Evolutionary conservation across 441 rosid genomes (phyloP).

Genomic region (Biscutella auriculata): DNA sequence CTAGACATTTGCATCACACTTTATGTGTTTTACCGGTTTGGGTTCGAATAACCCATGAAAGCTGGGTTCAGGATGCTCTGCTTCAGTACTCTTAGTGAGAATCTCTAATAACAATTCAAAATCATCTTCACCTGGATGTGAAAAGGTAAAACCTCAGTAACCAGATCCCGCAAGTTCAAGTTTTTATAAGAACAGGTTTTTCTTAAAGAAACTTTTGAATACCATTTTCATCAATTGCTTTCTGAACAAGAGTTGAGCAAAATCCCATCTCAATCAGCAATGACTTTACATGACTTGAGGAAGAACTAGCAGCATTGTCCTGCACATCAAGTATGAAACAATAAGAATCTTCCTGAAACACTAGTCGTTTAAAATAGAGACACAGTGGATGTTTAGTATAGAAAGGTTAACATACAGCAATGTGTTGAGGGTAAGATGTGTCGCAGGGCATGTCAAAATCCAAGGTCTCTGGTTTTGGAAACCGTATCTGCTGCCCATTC

Average conservation of each 20-base stretch:
- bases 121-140: slow-evolving; percentile 53
- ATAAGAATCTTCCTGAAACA: slow-evolving; percentile 5
- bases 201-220: background rate
- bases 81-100: slow-evolving; percentile 24
- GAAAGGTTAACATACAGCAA: slow-evolving; percentile 32
- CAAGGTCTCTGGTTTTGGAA: slow-evolving; percentile 46
- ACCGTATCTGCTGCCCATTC: slow-evolving; percentile 9
- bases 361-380: background rate
- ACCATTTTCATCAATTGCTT: slow-evolving; percentile 69
- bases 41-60: slow-evolving; percentile 17
- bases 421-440: slow-evolving; percentile 23
- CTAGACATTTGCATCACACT: background rate
- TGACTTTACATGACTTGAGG: slow-evolving; percentile 51
- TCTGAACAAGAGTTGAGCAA: slow-evolving; percentile 49
- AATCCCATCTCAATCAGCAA: slow-evolving; percentile 76
- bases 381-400: background rate
- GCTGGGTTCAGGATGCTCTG: slow-evolving; percentile 10
- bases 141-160: slow-evolving; percentile 17
- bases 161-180: background rate
- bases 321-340: slow-evolving; percentile 26
- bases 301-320: slow-evolving; percentile 73
- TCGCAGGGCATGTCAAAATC: slow-evolving; percentile 43
- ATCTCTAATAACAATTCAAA: slow-evolving; percentile 59
- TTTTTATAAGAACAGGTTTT: background rate
- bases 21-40: slow-evolving; percentile 12